A percentile compares a stretch with the other conserved stretches of the same genome.
Evolutionary conservation across 768 basidiomycete genomes (phyloP).

Genomic region (Pisolithus orientalis): DNA sequence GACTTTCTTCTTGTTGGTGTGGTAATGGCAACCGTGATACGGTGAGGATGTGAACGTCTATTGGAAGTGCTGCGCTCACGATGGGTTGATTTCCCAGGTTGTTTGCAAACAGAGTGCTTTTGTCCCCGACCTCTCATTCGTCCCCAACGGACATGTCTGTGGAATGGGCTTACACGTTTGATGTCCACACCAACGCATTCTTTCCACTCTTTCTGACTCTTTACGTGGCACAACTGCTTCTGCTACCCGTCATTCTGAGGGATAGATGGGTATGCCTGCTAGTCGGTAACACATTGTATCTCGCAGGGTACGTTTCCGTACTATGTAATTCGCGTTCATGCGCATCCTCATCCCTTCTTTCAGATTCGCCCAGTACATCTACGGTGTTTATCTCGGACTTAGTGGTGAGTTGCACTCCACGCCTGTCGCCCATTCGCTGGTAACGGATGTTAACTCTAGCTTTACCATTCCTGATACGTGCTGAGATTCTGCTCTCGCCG

Average conservation of each 20-base stretch:
- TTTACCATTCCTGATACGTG: constrained; percentile 88
- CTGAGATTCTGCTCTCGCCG: constrained; percentile 87
- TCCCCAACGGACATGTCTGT: constrained; percentile 65
- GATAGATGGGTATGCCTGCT: constrained; percentile 93
- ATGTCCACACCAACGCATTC: constrained; percentile 95
- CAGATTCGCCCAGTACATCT: constrained; percentile 85
- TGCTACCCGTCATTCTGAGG: constrained; percentile 75
- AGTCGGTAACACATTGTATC: constrained; percentile 74
- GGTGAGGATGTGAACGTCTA: constrained; percentile 37
- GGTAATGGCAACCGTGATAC: constrained; percentile 68
- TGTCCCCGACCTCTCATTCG: constrained; percentile 69
- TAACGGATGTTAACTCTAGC: constrained; percentile 39
- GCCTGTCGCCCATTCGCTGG: not conserved
- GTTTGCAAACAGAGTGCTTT: constrained; percentile 63
- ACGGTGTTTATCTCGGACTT: constrained; percentile 84
- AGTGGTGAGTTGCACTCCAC: constrained; percentile 46
- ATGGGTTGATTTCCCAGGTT: constrained; percentile 36
- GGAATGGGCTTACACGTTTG: constrained; percentile 94
- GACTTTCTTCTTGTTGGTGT: constrained; percentile 82
- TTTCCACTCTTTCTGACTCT: constrained; percentile 89
- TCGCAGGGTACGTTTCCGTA: constrained; percentile 57
- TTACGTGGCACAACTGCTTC: constrained; percentile 82
- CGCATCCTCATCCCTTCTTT: not conserved
- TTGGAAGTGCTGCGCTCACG: constrained; percentile 10
- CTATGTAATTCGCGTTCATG: not conserved